Percentiles rank a stretch among this genome's conserved stretches.
Conservation (phyloP, 1,284 basidiomycete species). For the Lentinula novae-zelandiae region DNA sequence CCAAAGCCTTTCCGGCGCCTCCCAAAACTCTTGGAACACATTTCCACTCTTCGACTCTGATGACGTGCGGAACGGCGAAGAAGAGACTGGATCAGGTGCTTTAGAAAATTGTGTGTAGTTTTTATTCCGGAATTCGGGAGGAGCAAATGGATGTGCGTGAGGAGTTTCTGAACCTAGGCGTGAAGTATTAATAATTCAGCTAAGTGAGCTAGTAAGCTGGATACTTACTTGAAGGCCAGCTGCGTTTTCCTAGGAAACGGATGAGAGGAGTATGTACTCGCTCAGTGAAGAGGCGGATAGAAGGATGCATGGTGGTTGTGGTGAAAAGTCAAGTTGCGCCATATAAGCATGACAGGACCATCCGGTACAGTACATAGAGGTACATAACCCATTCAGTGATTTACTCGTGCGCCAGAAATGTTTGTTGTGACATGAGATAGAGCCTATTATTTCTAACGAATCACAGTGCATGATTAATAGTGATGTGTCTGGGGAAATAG, state of each 20-base stretch:
- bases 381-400: no score
- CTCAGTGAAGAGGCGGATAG: constrained; percentile 38
- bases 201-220: not conserved
- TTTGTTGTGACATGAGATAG: no score
- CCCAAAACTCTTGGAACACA: constrained; percentile 70
- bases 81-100: constrained; percentile 15
- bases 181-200: constrained; percentile 1
- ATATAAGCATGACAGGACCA: not conserved
- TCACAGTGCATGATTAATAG: no score
- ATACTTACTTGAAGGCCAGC: constrained; percentile 49
- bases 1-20: constrained; percentile 74
- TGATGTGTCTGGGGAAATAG: no score
- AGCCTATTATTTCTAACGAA: not conserved
- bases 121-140: constrained; percentile 57
- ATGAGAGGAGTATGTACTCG: constrained; percentile 66
- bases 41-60: constrained; percentile 11
- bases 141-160: constrained; percentile 75
- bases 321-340: not conserved
- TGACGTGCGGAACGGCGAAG: constrained; percentile 5
- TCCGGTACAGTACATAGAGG: not conserved
- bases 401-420: no score
- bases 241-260: constrained; percentile 72
- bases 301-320: constrained; percentile 39
- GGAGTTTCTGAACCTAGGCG: constrained; percentile 53
- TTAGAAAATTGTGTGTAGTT: constrained; percentile 56